A percentile compares a stretch with the other conserved stretches of the same genome.
Conservation (phyloP, 305 asterid genomes). For the Stenogyne calaminthoides region DNA sequence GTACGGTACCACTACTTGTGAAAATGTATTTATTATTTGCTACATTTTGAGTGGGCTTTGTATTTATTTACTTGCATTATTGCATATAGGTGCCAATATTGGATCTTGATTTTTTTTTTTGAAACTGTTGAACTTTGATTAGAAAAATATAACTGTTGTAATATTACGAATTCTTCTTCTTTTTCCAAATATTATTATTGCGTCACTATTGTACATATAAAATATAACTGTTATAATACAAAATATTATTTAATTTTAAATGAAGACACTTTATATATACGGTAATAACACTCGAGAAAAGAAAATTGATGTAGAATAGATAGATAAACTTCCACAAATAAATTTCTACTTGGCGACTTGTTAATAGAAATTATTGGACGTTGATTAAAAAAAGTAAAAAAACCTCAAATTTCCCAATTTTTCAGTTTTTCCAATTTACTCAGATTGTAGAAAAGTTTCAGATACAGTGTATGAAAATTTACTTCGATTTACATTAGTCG, state of each 20-base stretch:
- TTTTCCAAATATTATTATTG: too few species aligned
- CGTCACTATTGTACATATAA: too few species aligned
- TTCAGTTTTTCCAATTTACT: neutral
- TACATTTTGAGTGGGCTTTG: neutral
- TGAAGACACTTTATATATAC: too few species aligned
- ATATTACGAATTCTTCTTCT: too few species aligned
- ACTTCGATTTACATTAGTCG: too few species aligned
- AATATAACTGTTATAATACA: too few species aligned
- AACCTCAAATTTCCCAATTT: neutral
- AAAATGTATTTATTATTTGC: neutral
- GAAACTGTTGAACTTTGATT: too few species aligned
- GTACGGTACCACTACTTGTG: neutral
- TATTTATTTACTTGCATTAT: neutral
- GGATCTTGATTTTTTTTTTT: neutral
- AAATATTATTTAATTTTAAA: too few species aligned
- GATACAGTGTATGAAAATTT: neutral
- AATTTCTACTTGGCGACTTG: neutral
- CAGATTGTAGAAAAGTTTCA: neutral
- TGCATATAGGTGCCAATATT: neutral
- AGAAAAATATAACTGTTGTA: too few species aligned
- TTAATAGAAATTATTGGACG: neutral
- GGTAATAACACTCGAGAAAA: too few species aligned
- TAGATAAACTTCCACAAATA: too few species aligned
- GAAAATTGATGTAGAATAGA: too few species aligned
- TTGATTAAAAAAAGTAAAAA: neutral